Conservation (phyloP, 2,329 filamentous ascomycete genomes). For the Ascochyta viciae-villosae region DNA sequence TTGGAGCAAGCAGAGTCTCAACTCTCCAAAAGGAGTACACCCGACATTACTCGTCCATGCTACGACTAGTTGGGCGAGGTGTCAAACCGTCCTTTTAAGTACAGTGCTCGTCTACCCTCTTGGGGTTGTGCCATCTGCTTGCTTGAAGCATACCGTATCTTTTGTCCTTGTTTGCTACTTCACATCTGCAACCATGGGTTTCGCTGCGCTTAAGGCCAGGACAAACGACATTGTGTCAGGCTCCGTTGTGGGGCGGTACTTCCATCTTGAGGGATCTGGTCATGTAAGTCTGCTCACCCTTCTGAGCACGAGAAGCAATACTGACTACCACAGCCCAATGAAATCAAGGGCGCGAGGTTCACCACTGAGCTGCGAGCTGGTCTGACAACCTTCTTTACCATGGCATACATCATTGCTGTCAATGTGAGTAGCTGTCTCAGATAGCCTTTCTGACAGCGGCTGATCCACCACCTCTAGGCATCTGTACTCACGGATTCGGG, state of each 20-base stretch:
- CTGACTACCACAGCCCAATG: conserved; percentile 61
- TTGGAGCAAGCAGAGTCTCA: conserved; percentile 15
- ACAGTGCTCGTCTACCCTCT: conserved; percentile 9
- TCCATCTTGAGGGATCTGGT: conserved; percentile 81
- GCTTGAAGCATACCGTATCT: conserved; percentile 9
- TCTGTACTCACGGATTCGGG: conserved; percentile 74
- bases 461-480: conserved; percentile 25
- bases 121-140: conserved; percentile 6
- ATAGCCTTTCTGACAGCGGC: conserved; percentile 34
- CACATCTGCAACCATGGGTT: conserved; percentile 12
- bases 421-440: conserved; percentile 54
- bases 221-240: conserved; percentile 43
- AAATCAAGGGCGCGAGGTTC: conserved; percentile 77
- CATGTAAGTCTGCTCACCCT: conserved; percentile 66
- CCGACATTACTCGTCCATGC: conserved; percentile 17
- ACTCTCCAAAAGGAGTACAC: conserved; percentile 14
- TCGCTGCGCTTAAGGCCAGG: conserved; percentile 21
- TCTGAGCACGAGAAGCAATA: conserved; percentile 1
- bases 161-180: conserved; percentile 2
- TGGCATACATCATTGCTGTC: conserved; percentile 67
- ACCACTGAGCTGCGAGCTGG: conserved; percentile 85
- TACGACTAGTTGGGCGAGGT: conserved; percentile 18
- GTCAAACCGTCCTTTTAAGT: conserved; percentile 17
- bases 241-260: conserved; percentile 55
- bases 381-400: conserved; percentile 69